These are phyloP conservation scores for Tolypocladium tundrense DNA, from an alignment of 2,329 filamentous ascomycete genomes.

Conservation along the genomic window DNA sequence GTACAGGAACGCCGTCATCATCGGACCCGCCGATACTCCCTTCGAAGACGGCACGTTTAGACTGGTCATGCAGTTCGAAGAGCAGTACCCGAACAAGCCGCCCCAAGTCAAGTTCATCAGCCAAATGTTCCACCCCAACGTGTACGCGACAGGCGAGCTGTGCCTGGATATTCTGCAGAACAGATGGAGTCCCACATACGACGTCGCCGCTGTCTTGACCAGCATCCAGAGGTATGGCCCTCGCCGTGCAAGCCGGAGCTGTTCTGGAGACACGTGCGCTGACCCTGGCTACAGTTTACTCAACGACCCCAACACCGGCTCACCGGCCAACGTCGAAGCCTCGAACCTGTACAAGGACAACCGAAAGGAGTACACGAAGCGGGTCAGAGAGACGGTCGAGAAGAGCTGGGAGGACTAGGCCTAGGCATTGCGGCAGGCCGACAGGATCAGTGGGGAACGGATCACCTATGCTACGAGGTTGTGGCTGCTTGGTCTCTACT, in stretches of 20 bases:
- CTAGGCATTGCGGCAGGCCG: not conserved
- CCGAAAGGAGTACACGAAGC: conserved; percentile 88
- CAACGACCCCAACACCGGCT: conserved; percentile 98
- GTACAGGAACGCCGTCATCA: conserved; percentile 92
- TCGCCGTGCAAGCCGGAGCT: not conserved
- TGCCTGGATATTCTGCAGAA: conserved; percentile 97
- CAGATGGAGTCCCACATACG: conserved; percentile 96
- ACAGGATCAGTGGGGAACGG: not conserved
- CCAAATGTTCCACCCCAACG: conserved; percentile 98
- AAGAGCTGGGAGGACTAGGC: conserved; percentile 93
- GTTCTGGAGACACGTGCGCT: conserved; percentile 8
- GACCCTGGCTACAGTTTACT: conserved; percentile 54
- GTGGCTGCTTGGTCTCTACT: not conserved
- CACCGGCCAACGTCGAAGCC: conserved; percentile 93
- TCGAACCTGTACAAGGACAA: conserved; percentile 99
- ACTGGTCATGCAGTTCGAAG: conserved; percentile 97
- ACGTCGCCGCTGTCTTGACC: conserved; percentile 92
- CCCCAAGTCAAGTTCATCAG: conserved; percentile 97
- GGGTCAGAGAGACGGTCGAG: conserved; percentile 92
- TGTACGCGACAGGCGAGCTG: conserved; percentile 92
- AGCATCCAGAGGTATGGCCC: conserved; percentile 82
- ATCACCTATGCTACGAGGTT: not conserved
- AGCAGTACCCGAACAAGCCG: conserved; percentile 97
- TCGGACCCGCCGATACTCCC: conserved; percentile 90
- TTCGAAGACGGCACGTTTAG: conserved; percentile 98